These are phyloP conservation scores for Dimargaris cristalligena DNA, from an alignment of 192 early-diverging fungal species.

Conservation along the genomic window DNA sequence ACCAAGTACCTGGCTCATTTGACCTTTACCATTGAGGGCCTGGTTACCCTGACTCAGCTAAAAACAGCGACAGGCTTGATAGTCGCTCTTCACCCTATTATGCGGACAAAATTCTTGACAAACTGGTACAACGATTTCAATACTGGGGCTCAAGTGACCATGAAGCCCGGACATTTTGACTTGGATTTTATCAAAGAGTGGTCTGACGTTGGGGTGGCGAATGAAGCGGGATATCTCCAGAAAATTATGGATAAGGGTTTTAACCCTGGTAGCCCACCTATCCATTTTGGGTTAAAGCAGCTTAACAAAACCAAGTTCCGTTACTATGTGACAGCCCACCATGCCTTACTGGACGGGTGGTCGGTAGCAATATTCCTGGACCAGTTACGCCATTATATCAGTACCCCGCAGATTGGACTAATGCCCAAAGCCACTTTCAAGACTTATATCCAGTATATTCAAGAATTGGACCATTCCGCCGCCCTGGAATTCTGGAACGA, in stretches of 20 bases:
- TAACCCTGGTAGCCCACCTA: not conserved
- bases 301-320: not conserved
- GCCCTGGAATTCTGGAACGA: not conserved
- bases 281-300: not conserved
- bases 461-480: not conserved
- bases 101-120: too few relatives aligned
- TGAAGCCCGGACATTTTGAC: not conserved
- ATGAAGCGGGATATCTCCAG: not conserved
- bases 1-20: not conserved
- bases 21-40: not conserved
- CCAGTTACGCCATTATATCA: not conserved
- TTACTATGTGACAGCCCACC: not conserved
- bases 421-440: not conserved
- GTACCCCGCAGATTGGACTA: not conserved
- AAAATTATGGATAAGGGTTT: not conserved
- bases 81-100: too few relatives aligned
- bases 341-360: constrained; percentile 7
- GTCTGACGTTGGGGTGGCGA: not conserved
- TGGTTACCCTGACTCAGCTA: too few relatives aligned
- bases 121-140: too few relatives aligned
- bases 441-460: not conserved
- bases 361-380: not conserved
- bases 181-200: not conserved
- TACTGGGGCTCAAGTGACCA: too few relatives aligned
- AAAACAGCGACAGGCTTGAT: too few relatives aligned